Base-by-base conservation (phyloP, 1,284 basidiomycete species). In the Coniferiporia weirii region DNA sequence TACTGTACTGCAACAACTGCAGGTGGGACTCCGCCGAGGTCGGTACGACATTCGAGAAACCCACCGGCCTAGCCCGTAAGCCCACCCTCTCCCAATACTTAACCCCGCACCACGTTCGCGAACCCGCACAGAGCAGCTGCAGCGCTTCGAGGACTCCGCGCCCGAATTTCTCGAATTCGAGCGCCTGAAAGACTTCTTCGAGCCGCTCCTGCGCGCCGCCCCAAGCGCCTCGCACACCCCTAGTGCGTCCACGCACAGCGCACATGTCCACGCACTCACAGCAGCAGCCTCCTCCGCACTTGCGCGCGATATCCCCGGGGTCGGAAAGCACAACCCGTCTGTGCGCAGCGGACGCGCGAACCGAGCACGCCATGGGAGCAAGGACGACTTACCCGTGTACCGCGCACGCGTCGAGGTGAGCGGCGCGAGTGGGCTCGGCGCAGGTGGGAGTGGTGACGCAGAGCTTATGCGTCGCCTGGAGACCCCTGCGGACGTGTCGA, bases 11-110 rank as follows among this genome's bases (percentile, higher is more conserved):
- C 73, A 87, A 91, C 60, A 85, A 89, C 68, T 99, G 97, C 69
- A 82, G 90, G 69, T 99, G 97, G 96, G 93, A 96, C 71, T 96
- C 93, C 64, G 87, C 87, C 6, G 85, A 92, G 69, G 85, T 95
- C 1, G 91, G 89, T 0, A 91, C 96, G 69, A 89, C 85, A 9
- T 98, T 98, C 66, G 96, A 98, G 68, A 99, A 98, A 71, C 92
- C 95, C 0, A 95, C 95, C 0, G 93, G 95, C 22, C 83, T 99
- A 17, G 94, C 92, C 61, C 84, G 93, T 94, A 65, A 66, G 84
- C 70, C 13, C 45, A 40, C 22, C 36, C 20, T 55, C 19, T 38
- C 40, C 20, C 17, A 47, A 36, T 20, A 22, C 17, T 43, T 22
- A 61, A 38, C 56, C 35, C 27, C 9, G 32, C 36, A 10, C 44